Base-by-base conservation (phyloP, 441 rosid species). In the Viola pubescens region DNA sequence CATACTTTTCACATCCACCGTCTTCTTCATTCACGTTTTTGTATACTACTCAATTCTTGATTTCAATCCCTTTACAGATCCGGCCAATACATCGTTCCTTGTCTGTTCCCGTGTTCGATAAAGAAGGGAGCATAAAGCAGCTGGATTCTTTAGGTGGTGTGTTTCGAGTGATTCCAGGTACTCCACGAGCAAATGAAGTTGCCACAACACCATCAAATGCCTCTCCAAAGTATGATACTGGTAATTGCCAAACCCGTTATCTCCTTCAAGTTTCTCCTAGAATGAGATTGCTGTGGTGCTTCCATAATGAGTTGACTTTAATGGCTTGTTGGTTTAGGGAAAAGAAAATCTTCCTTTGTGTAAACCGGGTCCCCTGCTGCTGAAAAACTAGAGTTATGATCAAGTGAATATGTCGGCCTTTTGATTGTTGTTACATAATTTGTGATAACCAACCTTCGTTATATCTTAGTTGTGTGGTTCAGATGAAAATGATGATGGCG, bases 21-120 rank as follows among this genome's bases (percentile, higher is more conserved):
- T 14, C 13, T 59, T 64, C 54, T 51, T 37, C 4, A 34, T 58
- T 57, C 71, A 45, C 34, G 34, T 49, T 9, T 51, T 37, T 60
- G 48, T 8, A 7, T 45, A 42, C 45, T 12, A 41, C 48, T 58
- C 56, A 52, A 58, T 70, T 72, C 68, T 70, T 63, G 46, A 51
- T 69, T 73, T 65, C 26, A 44, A 26, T 65, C 55, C 39, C 60
- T 70, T 71, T 63, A 58, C 91, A 94, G 99, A 85, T 80, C 74
- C 81, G 76, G 59, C 82, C 94, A 52, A 85, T 94, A 38, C 94
- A 82, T 70, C 91, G 97, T 9, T 94, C 99, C 56, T 94, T 54
- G 51, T 94, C 99, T 37, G 95, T 94, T 52, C 97, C 99, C 4
- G 79, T 67, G 63, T 71, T 88, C 48, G 72, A 61, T 69, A 77